phyloP scores from a whole-genome alignment of 192 early-diverging fungal genomes.

The Glomus cerebriforme region DNA sequence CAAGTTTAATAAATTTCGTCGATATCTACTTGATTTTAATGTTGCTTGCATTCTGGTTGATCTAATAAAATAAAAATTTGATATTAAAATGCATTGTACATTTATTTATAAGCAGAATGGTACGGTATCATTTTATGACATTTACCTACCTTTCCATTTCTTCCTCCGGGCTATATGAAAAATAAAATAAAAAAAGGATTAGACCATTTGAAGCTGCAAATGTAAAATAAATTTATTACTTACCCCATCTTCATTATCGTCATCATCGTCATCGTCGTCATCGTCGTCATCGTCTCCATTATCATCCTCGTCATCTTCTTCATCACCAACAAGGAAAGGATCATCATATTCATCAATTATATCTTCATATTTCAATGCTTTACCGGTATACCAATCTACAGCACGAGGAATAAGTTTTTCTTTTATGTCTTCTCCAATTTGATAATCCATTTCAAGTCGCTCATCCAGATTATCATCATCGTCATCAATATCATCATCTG shows the following conservation, averaged over 20 bases:
- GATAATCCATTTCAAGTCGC: slow-evolving; percentile 91
- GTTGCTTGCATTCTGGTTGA: slow-evolving; percentile 23
- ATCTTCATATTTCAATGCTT: slow-evolving; percentile 89
- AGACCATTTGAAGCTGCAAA: not conserved
- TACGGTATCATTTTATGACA: not conserved
- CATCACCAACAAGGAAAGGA: slow-evolving; percentile 30
- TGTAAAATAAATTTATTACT: not conserved
- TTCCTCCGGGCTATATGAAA: not conserved
- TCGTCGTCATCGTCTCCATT: slow-evolving; percentile 44
- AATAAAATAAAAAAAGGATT: not conserved
- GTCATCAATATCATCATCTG: slow-evolving; percentile 76
- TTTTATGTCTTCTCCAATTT: slow-evolving; percentile 98
- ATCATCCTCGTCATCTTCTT: slow-evolving; percentile 35
- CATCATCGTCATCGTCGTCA: slow-evolving; percentile 46
- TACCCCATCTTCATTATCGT: slow-evolving; percentile 41
- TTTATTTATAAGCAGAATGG: not conserved
- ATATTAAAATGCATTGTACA: not conserved
- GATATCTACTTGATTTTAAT: not conserved
- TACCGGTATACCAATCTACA: slow-evolving; percentile 98
- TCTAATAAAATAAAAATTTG: not conserved
- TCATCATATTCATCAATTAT: slow-evolving; percentile 9
- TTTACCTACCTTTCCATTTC: slow-evolving; percentile 26
- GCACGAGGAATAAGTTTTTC: slow-evolving; percentile 96
- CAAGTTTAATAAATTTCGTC: not conserved
- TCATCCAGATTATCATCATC: slow-evolving; percentile 80